Base-by-base conservation (phyloP, 2,329 filamentous ascomycete genomes). In the Nemania sp. region DNA sequence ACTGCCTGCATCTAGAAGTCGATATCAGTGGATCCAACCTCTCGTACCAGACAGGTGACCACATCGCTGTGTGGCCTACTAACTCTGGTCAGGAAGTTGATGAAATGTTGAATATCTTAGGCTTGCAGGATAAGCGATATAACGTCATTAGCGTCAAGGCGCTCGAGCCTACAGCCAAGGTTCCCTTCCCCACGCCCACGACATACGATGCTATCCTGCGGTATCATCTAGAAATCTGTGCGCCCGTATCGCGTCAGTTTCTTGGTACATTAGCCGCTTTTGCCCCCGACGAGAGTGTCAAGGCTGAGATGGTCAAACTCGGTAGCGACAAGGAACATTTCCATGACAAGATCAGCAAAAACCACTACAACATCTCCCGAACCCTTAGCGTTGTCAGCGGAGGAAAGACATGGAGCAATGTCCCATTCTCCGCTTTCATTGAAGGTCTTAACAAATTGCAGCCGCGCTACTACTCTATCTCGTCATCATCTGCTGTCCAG, bases 401-500 rank as follows among this genome's bases (percentile, higher is more conserved):
- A 28, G 86, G 88, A 43, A 77, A 89, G 73, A 84, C 84, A 54
- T 99, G 94, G 89, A 78, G 83, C 49, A 86, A 85, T 49, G 86
- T 97, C 51, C 95, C 94, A 14, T 97, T 99, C 76, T 96, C 94
- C 7, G 86, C 92, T 65, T 86, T 97, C 65, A 91, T 99, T 62
- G 94, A 99, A 79, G 89, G 91, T 61, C 75, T 99, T 57, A 90
- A 86, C 75, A 97, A 97, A 79, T 85, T 99, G 52, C 94, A 99
- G 73, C 93, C 94, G 33, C 90, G 94, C 44, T 99, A 97, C 80
- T 99, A 99, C 79, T 99, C 95, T 44, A 99, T 99, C 72, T 99
- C 94, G 2, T 99, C 95, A 1, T 97, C 94, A 1, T 97, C 94
- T 6, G 73, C 91, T 7, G 92, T 96, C 14, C 92, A 99, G 70